Evolutionary conservation across 257 asterid species (phyloP).

Genomic region (Solanum etuberosum): DNA sequence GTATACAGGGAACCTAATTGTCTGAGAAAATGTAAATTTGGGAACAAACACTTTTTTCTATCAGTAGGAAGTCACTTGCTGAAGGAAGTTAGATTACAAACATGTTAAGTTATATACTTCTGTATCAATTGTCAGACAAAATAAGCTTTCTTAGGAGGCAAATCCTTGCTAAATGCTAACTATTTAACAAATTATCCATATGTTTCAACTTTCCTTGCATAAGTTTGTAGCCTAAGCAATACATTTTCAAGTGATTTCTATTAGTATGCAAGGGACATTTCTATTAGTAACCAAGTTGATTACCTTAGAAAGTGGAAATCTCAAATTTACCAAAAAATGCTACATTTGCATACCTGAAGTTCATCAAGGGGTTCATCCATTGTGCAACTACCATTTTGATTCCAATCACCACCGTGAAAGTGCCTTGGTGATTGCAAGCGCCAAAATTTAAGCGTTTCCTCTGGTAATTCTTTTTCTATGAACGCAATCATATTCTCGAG

Average conservation of each 20-base stretch:
- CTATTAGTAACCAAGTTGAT: background rate
- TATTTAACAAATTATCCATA: background rate
- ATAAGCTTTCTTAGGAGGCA: background rate
- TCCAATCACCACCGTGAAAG: conserved; percentile 95
- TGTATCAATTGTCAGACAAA: background rate
- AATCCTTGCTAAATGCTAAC: background rate
- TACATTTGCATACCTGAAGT: conserved; percentile 39
- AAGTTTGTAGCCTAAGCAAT: background rate
- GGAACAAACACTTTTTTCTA: background rate
- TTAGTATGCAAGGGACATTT: background rate
- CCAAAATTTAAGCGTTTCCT: conserved; percentile 63
- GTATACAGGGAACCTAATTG: background rate
- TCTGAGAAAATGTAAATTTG: background rate
- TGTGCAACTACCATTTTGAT: conserved; percentile 92
- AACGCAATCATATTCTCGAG: conserved; percentile 60
- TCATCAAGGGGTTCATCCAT: conserved; percentile 61
- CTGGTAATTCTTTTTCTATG: conserved; percentile 50
- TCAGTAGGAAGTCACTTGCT: background rate
- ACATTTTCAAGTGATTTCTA: background rate
- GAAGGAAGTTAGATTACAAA: background rate
- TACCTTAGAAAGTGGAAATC: background rate
- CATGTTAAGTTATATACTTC: background rate
- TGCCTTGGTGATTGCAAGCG: conserved; percentile 94
- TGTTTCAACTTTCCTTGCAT: background rate
- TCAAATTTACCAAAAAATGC: background rate